phyloP scores from a whole-genome alignment of 2,329 filamentous ascomycete genomes.

The Fusarium falciforme region DNA sequence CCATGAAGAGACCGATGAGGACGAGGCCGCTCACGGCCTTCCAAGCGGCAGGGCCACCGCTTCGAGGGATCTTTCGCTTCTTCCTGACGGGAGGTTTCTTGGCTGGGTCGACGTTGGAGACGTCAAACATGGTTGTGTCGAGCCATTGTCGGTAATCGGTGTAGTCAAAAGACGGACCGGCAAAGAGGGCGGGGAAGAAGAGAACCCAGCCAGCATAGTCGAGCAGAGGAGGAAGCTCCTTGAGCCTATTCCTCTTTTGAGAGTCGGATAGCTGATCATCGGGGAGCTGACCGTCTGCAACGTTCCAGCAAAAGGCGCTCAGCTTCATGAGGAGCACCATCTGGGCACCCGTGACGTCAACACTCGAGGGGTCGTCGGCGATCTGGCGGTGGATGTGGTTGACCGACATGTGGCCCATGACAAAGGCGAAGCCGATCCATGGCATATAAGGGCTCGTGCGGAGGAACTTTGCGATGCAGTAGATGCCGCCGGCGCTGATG shows the following conservation, averaged over 20 bases:
- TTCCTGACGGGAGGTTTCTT: slow-evolving; percentile 89
- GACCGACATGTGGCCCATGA: slow-evolving; percentile 95
- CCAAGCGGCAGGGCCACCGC: slow-evolving; percentile 82
- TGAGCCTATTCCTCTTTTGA: slow-evolving; percentile 85
- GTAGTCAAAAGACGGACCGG: slow-evolving; percentile 93
- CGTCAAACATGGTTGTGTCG: slow-evolving; percentile 92
- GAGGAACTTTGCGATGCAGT: slow-evolving; percentile 84
- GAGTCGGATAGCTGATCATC: slow-evolving; percentile 84
- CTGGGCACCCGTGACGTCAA: slow-evolving; percentile 95
- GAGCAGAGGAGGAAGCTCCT: slow-evolving; percentile 77
- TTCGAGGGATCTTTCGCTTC: slow-evolving; percentile 92
- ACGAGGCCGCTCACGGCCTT: slow-evolving; percentile 79
- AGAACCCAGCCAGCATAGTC: slow-evolving; percentile 92
- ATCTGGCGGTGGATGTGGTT: slow-evolving; percentile 88
- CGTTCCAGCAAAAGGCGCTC: slow-evolving; percentile 96
- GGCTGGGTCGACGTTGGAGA: slow-evolving; percentile 82
- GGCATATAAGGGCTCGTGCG: slow-evolving; percentile 91
- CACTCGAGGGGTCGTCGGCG: slow-evolving; percentile 69
- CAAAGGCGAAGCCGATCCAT: slow-evolving; percentile 92
- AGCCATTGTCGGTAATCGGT: slow-evolving; percentile 93
- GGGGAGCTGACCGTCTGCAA: slow-evolving; percentile 88
- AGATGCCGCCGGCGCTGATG: slow-evolving; percentile 83
- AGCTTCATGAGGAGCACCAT: slow-evolving; percentile 99
- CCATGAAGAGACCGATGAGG: slow-evolving; percentile 85
- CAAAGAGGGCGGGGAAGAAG: slow-evolving; percentile 93